phyloP scores from a whole-genome alignment of 1,284 basidiomycete species.

The Leccinum subfulvum region DNA sequence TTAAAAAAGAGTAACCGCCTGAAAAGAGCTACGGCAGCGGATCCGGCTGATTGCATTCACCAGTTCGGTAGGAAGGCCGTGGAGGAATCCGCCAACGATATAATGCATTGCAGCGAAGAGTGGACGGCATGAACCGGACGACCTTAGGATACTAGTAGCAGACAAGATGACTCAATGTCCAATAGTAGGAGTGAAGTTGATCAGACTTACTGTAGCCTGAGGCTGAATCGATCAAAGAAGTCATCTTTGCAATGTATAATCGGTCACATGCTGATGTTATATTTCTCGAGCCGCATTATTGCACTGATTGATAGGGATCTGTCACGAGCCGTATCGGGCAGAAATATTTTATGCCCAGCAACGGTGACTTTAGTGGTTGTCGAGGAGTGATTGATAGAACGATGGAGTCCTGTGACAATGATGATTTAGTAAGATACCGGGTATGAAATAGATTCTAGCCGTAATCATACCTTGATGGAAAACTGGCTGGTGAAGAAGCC shows the following conservation, averaged over 20 bases:
- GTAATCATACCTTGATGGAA: constrained; percentile 24
- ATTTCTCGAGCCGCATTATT: constrained; percentile 1
- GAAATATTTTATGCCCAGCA: constrained; percentile 24
- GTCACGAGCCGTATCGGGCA: constrained; percentile 27
- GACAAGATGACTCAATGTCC: background rate
- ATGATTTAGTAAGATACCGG: background rate
- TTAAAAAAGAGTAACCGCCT: background rate
- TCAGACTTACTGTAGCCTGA: background rate
- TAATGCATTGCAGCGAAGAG: background rate
- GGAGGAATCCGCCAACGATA: background rate
- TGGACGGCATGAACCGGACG: background rate
- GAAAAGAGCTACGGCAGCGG: background rate
- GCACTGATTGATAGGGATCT: constrained; percentile 27
- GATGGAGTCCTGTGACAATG: constrained; percentile 25
- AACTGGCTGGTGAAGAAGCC: constrained; percentile 26
- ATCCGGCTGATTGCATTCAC: background rate
- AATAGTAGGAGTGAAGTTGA: background rate
- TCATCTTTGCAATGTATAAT: background rate
- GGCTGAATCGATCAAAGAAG: background rate
- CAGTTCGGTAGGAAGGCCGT: background rate
- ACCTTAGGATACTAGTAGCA: background rate
- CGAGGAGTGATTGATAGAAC: constrained; percentile 28
- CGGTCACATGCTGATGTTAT: background rate
- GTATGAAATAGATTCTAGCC: background rate
- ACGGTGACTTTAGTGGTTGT: constrained; percentile 29